Evolutionary conservation across 2,329 filamentous ascomycete species (phyloP), one percentile per base, ranked within the genome.

Genomic region (Xylaria sp.): DNA sequence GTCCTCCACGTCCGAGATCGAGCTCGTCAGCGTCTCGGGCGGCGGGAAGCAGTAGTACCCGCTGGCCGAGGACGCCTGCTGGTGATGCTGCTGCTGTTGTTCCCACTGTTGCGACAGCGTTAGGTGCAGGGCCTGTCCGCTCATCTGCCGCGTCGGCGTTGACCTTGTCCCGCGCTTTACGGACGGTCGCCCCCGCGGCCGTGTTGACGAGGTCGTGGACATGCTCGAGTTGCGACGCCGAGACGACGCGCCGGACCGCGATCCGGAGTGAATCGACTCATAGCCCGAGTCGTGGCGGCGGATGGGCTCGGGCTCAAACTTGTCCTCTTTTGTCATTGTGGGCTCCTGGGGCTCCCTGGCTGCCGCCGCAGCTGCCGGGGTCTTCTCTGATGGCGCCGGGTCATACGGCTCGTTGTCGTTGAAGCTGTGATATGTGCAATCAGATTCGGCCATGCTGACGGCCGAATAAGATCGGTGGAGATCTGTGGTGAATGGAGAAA

Each of bases 271-370:
- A 42, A 76, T 74, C 2, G 82, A 84, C 63, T 81, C 81, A 61
- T 85, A 85, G 29, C 82, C 82, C 0, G 82, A 85, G 64, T 85
- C 82, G 55, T 83, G 80, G 13, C 82, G 76, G 45, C 76, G 75
- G 73, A 84, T 83, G 0, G 73, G 66, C 11, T 67, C 64, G 1
- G 72, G 72, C 19, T 62, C 63, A 19, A 68, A 67, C n/a, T 65
- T 64, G 19, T 67, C 65, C 21, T 69, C 59, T 47, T 50, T 54
- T n/a, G n/a, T n/a, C 24, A 39, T 50, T 38, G 55, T 41, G 24
- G 52, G 53, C 16, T 38, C 53, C 44, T 56, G 53, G 40, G 24
- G 49, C n/a, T 50, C 48, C 4, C 59, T n/a, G 18, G 60, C 18
- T 22, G 48, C 34, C 44, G 59, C 44, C 8, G 47, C 34, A 47